Evolutionary conservation across 2,329 filamentous ascomycete species (phyloP), one percentile per base, ranked within the genome.

Genomic region (Fusarium brachygibbosum): DNA sequence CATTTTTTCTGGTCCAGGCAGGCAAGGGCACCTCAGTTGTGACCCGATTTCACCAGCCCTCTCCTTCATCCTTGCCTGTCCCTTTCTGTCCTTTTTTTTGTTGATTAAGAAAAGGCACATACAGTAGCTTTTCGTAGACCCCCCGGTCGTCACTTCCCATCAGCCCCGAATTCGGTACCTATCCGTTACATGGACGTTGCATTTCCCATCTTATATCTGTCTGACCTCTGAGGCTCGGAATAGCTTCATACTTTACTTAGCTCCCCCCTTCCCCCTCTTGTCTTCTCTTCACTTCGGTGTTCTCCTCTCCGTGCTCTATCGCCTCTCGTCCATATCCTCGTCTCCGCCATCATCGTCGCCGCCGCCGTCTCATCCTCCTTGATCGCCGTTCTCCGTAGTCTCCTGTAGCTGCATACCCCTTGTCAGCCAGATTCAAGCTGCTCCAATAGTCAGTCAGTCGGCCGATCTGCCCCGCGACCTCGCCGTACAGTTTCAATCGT

Each of bases 1-100:
- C 76, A 78, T 77, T 78, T 78, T 74, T 63, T 66, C 56, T 48
- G 37, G 61, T 54, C 46, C 52, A 69, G 71, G 45, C 52, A 69
- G 71, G 45, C 63, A 68, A 72, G 23, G 34, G 48, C 48, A 29
- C 16, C 25, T 45, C 42, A 29, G 25, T 69, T 67, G 61, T 69
- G 67, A 69, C 67, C 66, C 67, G 56, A 70, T 70, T 59, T 57
- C 52, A 61, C 69, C 58, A 65, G 58, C 69, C 52, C 56, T 61
- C 58, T 34, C 21, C 35, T 59, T 50, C 44, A 50, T 46, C 53
- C 58, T 64, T 62, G 54, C 57, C 51, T 58, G 53, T 58, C 59
- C 42, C 46, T 64, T 67, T 55, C 37, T 53, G 60, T 61, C 58
- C 44, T 55, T 63, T 58, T 45, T 69, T 29, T 11, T 28, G 9